Base-by-base conservation (phyloP, 495 filamentous ascomycete species). In the Daldinia concentrica region DNA sequence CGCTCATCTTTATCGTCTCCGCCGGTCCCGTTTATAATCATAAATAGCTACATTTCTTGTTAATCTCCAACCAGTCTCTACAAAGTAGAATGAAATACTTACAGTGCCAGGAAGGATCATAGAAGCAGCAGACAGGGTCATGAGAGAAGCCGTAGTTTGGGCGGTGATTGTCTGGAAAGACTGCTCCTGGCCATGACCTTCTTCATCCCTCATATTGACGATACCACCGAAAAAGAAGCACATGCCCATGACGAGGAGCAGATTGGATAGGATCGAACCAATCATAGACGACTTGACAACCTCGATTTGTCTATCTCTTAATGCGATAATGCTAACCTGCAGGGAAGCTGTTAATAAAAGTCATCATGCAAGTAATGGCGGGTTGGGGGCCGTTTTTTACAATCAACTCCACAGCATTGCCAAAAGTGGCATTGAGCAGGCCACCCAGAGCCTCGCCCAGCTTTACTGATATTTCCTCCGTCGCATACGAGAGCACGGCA, bases 211-310 rank as follows among this genome's bases (percentile, higher is more conserved):
- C 70, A 82, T 81, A 71, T 87, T 86, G 57, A 80, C 80, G 68
- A 96, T 83, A 22, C 95, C 95, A 54, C 95, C 95, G 63, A 93
- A 87, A 65, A 97, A 84, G 86, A 99, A 99, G 80, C 95, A 98
- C 89, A 95, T 97, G 65, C 95, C 95, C 58, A 99, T 86, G 48
- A 99, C 95, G 24, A 99, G 86, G 12, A 99, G 87, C 60, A 98
- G 91, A 74, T 99, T 99, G 56, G 95, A 98, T 29, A 99, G 84
- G 66, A 99, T 97, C 77, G 92, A 95, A 37, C 95, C 95, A 19
- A 99, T 90, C 95, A 99, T 99, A 75, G 93, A 97, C 39, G 95
- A 90, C 81, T 99, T 96, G 4, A 98, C 95, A 59, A 99, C 94
- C 68, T 96, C 90, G 75, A 98, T 94, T 80, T 99, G 89, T 37